Percentiles rank a stretch among this genome's conserved stretches.
Conservation (phyloP, 1,139 yeast genomes). For the Pichia sp. region DNA sequence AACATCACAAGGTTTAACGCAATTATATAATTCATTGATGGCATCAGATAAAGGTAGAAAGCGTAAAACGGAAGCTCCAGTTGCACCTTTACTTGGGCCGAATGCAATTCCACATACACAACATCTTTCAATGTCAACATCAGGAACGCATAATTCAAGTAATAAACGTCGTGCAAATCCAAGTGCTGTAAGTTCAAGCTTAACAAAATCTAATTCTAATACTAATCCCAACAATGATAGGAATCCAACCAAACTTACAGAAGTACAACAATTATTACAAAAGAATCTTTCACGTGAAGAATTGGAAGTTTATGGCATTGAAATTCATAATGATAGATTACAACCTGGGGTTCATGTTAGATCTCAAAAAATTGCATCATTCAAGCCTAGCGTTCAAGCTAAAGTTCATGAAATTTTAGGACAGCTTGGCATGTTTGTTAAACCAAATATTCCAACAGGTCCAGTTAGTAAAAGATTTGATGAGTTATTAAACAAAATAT, state of each 20-base stretch:
- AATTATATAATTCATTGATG: slow-evolving; percentile 74
- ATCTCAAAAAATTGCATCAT: slow-evolving; percentile 56
- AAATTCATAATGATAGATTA: slow-evolving; percentile 72
- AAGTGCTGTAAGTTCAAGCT: neutral
- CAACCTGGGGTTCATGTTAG: slow-evolving; percentile 76
- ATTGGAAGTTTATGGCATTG: slow-evolving; percentile 79
- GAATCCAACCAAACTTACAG: slow-evolving; percentile 31
- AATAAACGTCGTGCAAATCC: slow-evolving; percentile 3
- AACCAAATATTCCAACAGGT: slow-evolving; percentile 87
- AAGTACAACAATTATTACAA: slow-evolving; percentile 32
- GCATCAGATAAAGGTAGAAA: slow-evolving; percentile 65
- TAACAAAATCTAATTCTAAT: slow-evolving; percentile 14
- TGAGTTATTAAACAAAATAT: slow-evolving; percentile 63
- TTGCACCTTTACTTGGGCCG: slow-evolving; percentile 53
- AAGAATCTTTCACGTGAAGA: slow-evolving; percentile 65
- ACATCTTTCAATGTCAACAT: slow-evolving; percentile 16
- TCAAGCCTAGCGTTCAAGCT: slow-evolving; percentile 67
- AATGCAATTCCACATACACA: slow-evolving; percentile 43
- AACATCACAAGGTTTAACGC: slow-evolving; percentile 85
- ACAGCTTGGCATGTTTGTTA: slow-evolving; percentile 72
- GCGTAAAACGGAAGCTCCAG: slow-evolving; percentile 43
- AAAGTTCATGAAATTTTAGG: slow-evolving; percentile 68
- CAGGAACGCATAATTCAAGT: neutral
- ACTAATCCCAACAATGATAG: slow-evolving; percentile 27
- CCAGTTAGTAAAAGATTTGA: slow-evolving; percentile 77